A percentile compares a stretch with the other conserved stretches of the same genome.
These are phyloP conservation scores for Suhomyces kunorum DNA, from an alignment of 1,139 yeast genomes.

Conservation along the genomic window DNA sequence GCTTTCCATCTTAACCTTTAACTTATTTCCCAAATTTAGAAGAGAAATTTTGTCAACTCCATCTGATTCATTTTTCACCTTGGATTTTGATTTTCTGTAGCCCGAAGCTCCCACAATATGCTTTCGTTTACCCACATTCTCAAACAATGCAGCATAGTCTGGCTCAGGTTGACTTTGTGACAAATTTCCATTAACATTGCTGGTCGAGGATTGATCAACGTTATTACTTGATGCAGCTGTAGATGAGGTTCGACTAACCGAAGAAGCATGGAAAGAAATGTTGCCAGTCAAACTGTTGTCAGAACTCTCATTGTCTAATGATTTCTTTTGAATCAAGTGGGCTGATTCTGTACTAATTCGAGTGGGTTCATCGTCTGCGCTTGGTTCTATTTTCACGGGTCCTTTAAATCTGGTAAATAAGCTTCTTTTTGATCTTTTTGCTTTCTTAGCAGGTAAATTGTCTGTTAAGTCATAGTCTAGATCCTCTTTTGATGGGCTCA, in stretches of 20 bases:
- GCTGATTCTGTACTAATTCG: slow-evolving; percentile 9
- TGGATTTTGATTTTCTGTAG: slow-evolving; percentile 27
- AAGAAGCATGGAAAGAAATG: slow-evolving; percentile 19
- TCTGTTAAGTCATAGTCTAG: slow-evolving; percentile 8
- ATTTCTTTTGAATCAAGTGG: slow-evolving; percentile 2
- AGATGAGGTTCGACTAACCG: slow-evolving; percentile 28
- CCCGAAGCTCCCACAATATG: slow-evolving; percentile 29
- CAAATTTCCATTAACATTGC: slow-evolving; percentile 15
- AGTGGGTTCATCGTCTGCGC: slow-evolving; percentile 11
- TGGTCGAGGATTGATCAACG: slow-evolving; percentile 16
- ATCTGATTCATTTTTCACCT: slow-evolving; percentile 17
- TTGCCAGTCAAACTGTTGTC: slow-evolving; percentile 18
- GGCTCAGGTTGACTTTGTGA: slow-evolving; percentile 28
- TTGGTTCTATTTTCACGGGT: slow-evolving; percentile 27
- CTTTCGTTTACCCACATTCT: slow-evolving; percentile 47
- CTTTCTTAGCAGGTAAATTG: slow-evolving; percentile 25
- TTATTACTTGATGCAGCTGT: slow-evolving; percentile 23
- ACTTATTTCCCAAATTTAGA: slow-evolving; percentile 9
- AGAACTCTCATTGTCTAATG: slow-evolving; percentile 17
- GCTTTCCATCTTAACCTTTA: slow-evolving; percentile 5
- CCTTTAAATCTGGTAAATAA: slow-evolving; percentile 45
- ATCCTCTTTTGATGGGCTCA: slow-evolving; percentile 12
- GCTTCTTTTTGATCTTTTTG: slow-evolving; percentile 38
- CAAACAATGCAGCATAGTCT: slow-evolving; percentile 49
- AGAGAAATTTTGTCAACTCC: slow-evolving; percentile 9